Evolutionary conservation across 1,284 basidiomycete species (phyloP).

Genomic region (Irpex sp.): DNA sequence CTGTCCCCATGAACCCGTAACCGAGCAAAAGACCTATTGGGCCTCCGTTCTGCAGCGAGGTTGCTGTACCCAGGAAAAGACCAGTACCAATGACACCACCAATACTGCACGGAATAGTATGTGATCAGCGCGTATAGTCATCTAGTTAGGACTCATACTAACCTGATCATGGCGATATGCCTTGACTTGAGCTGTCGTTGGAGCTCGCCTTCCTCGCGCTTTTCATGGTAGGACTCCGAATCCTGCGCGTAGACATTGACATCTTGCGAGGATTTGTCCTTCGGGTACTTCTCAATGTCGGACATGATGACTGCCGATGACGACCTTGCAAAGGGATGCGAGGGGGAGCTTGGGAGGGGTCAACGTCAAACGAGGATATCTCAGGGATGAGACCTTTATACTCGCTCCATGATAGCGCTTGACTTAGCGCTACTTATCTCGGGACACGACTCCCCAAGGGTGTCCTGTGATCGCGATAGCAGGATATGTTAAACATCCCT

Average conservation of each 20-base stretch:
- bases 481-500: neutral
- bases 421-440: neutral
- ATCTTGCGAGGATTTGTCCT: constrained; percentile 5
- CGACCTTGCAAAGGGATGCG: constrained; percentile 1
- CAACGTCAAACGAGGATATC: neutral
- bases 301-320: constrained; percentile 4
- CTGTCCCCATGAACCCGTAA: constrained; percentile 55
- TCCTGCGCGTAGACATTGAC: constrained; percentile 4
- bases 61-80: constrained; percentile 65
- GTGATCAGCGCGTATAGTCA: neutral
- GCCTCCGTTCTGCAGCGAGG: constrained; percentile 50
- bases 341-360: neutral
- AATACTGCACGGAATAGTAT: constrained; percentile 24
- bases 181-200: constrained; percentile 36
- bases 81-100: constrained; percentile 71
- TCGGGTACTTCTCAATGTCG: constrained; percentile 1
- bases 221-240: constrained; percentile 7
- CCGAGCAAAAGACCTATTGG: constrained; percentile 64
- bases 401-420: neutral
- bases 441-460: neutral
- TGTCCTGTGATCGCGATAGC: neutral
- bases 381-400: neutral
- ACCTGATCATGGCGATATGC: constrained; percentile 39
- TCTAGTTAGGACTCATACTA: neutral
- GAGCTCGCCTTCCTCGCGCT: constrained; percentile 14